Base-by-base conservation (phyloP, 2,329 filamentous ascomycete genomes). In the Verticillium tricorpus region DNA sequence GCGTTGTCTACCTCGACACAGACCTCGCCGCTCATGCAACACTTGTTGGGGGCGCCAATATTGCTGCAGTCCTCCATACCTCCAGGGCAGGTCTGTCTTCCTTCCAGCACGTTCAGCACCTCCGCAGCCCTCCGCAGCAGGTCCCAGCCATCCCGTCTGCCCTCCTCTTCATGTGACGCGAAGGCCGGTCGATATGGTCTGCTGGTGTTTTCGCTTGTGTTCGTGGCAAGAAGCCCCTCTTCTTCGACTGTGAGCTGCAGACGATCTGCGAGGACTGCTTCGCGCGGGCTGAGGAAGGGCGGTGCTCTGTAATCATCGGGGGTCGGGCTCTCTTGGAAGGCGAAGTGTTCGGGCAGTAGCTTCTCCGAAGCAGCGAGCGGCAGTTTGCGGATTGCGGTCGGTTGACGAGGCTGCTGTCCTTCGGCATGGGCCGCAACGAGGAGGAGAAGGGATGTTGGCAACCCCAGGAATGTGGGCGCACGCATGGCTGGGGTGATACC, bases 321-420 rank as follows among this genome's bases (percentile, higher is more conserved):
- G 61, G 40, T 64, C 22, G 62, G 35, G 57, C 66, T 64, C 32
- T 67, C 64, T 2, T 69, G 70, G 67, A 85, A 85, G 65, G 78
- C 80, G 66, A 81, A 88, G 72, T 92, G 89, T 55, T 90, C 83
- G 61, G 88, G 78, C 67, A 88, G 85, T 71, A 94, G 89, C 80
- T 92, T 95, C 71, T 91, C 89, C 63, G 85, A 85, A 58, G 86
- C 83, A 70, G 92, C 87, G 5, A 80, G 80, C 56, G 85, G 81
- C 85, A 93, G 91, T 71, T 93, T 93, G 70, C 84, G 85, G 60
- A 93, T 80, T 1, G 85, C 90, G 1, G 84, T 82, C 0, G 89
- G 89, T 6, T 75, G 67, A 19, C 63, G 62, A 32, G 73, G 72
- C 40, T 59, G 39, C 40, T 59, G 39, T 35, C 76, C 76, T 2